These are phyloP conservation scores for Scedosporium boydii DNA, from an alignment of 2,329 filamentous ascomycete species.

Conservation along the genomic window DNA sequence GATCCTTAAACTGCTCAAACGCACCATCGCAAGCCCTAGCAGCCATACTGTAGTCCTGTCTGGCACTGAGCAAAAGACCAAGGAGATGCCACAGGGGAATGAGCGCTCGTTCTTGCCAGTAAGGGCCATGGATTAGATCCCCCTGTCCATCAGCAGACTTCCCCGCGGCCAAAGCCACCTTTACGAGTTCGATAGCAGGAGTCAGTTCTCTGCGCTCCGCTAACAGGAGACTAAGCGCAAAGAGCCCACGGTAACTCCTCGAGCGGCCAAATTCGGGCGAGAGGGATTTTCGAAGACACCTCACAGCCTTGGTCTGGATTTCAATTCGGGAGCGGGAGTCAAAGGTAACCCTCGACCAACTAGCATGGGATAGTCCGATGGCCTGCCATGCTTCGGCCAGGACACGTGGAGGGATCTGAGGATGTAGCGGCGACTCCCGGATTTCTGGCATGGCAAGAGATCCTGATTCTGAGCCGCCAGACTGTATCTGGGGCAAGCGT, in stretches of 20 bases:
- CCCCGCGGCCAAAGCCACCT: conserved; percentile 59
- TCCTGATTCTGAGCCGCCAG: background rate
- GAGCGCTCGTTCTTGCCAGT: conserved; percentile 54
- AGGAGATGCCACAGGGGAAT: conserved; percentile 89
- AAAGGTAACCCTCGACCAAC: conserved; percentile 77
- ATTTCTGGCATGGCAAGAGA: conserved; percentile 16
- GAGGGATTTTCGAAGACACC: conserved; percentile 64
- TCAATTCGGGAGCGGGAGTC: conserved; percentile 62
- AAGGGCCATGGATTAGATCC: conserved; percentile 34
- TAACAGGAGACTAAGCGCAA: conserved; percentile 73
- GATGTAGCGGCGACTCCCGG: conserved; percentile 23
- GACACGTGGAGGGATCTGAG: conserved; percentile 45
- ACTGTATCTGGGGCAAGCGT: conserved; percentile 35
- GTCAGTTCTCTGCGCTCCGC: conserved; percentile 78
- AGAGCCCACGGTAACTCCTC: conserved; percentile 66
- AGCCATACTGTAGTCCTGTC: conserved; percentile 75
- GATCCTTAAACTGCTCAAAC: conserved; percentile 78
- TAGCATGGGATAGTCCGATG: conserved; percentile 75
- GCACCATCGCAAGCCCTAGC: conserved; percentile 79
- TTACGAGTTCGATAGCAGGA: conserved; percentile 73
- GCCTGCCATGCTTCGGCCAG: conserved; percentile 70
- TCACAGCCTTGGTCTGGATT: conserved; percentile 69
- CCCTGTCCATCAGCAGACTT: conserved; percentile 36
- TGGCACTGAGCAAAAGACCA: conserved; percentile 73
- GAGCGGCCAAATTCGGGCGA: conserved; percentile 55